Evolutionary conservation across 768 basidiomycete genomes (phyloP), one percentile per base, ranked within the genome.

Genomic region (Exidia glandulosa): DNA sequence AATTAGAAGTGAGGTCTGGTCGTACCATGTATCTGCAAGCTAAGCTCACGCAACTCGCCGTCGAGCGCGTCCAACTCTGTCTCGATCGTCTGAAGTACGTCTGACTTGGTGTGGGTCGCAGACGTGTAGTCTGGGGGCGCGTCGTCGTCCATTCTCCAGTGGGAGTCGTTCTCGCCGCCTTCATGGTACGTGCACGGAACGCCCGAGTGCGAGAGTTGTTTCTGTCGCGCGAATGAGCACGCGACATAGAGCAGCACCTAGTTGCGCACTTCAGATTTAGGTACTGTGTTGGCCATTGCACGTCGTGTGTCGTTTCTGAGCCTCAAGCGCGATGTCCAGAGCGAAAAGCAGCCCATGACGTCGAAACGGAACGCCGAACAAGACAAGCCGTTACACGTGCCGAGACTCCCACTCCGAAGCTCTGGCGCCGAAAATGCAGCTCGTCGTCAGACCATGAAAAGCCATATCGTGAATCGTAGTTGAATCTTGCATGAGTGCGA

Each of bases 21-120:
- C 77, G 37, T 65, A 86, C 88, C 79, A 62, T 86, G 87, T 23
- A 92, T 88, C 66, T 87, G 84, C 32, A 87, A 70, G 66, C 87
- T 90, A 23, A 91, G 71, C 34, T 65, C 70, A 58, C 82, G 76
- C 57, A 90, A 70, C 52, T 84, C 82, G 0, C 69, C 68, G 61
- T 82, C 76, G n/a, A 87, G 72, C 27, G 70, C 74, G 57, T 85
- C 78, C 36, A 90, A 79, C 60, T 75, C 77, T 19, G 72, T 66
- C 62, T 84, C 83, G 47, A 89, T 85, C n/a, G 78, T 77, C 60
- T 81, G 71, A 34, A 86, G 70, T 10, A 87, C 76, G 57, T 87
- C 84, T 2, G 80, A 79, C 36, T 45, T 45, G 41, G 16, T 23
- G 19, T 14, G 6, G 5, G 41, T 23, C 12, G 23, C 19, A 6